Percentiles rank a stretch among this genome's conserved stretches.
phyloP scores from a whole-genome alignment of 2,329 filamentous ascomycete genomes.

The Massarina eburnea region DNA sequence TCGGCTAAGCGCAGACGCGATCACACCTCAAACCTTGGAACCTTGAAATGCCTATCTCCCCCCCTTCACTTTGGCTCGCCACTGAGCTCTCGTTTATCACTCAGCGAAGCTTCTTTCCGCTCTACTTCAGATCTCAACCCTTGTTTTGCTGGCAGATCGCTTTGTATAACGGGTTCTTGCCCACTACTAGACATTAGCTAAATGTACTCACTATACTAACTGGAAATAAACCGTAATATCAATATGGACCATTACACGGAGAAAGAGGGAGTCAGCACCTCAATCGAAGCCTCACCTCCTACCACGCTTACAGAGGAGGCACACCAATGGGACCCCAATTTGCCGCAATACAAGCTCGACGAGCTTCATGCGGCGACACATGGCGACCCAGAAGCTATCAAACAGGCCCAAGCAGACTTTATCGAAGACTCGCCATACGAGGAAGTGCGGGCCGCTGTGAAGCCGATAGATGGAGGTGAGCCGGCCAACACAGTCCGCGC shows the following conservation, averaged over 20 bases:
- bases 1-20: slow-evolving; percentile 3
- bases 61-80: too few species aligned
- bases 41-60: not conserved
- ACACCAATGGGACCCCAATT: slow-evolving; percentile 26
- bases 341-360: slow-evolving; percentile 22
- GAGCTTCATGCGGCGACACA: slow-evolving; percentile 17
- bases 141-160: too few species aligned
- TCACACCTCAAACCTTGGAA: not conserved
- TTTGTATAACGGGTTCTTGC: too few species aligned
- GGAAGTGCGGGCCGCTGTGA: slow-evolving; percentile 47
- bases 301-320: slow-evolving; percentile 12
- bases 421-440: slow-evolving; percentile 21
- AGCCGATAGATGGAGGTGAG: slow-evolving; percentile 48
- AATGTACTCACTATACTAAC: not conserved
- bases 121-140: too few species aligned
- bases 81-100: too few species aligned
- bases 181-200: not conserved
- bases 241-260: slow-evolving; percentile 6
- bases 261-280: slow-evolving; percentile 6
- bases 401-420: slow-evolving; percentile 16
- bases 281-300: slow-evolving; percentile 3
- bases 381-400: slow-evolving; percentile 19
- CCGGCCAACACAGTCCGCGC: slow-evolving; percentile 49
- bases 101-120: too few species aligned
- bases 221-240: not conserved